A percentile compares a stretch with the other conserved stretches of the same genome.
These are phyloP conservation scores for Lactifluus hygrophoroides DNA, from an alignment of 768 basidiomycete species.

Conservation along the genomic window DNA sequence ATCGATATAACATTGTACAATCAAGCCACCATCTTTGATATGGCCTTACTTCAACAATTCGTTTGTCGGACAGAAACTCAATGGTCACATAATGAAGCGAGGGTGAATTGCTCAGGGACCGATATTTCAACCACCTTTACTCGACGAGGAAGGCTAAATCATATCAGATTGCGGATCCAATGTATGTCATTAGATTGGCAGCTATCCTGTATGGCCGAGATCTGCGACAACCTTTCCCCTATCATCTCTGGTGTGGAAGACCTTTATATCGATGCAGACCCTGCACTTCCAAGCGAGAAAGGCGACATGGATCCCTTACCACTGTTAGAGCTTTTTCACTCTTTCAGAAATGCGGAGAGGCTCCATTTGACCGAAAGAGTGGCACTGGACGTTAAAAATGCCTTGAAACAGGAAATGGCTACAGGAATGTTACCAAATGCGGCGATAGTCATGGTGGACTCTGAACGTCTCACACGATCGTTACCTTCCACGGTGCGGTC, in stretches of 20 bases:
- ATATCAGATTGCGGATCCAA: neutral
- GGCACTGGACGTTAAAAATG: neutral
- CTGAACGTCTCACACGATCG: too few species aligned
- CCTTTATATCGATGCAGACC: neutral
- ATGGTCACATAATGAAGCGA: neutral
- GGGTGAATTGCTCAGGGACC: neutral
- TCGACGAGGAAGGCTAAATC: neutral
- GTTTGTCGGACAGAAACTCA: neutral
- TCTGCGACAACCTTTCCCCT: neutral
- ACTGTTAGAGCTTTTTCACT: neutral
- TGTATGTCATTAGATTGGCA: neutral
- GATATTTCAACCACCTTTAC: neutral
- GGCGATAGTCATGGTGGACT: too few species aligned
- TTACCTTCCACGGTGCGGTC: too few species aligned
- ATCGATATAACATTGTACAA: neutral
- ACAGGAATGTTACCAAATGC: neutral
- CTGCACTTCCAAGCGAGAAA: neutral
- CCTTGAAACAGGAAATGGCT: neutral
- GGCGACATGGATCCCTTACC: neutral
- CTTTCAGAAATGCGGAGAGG: neutral
- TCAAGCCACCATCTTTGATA: neutral
- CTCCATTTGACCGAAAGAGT: neutral
- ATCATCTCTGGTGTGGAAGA: neutral
- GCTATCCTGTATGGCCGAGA: neutral
- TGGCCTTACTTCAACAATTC: neutral